Conservation (phyloP, 2,329 filamentous ascomycete species). For the Triangularia verruculosa region DNA sequence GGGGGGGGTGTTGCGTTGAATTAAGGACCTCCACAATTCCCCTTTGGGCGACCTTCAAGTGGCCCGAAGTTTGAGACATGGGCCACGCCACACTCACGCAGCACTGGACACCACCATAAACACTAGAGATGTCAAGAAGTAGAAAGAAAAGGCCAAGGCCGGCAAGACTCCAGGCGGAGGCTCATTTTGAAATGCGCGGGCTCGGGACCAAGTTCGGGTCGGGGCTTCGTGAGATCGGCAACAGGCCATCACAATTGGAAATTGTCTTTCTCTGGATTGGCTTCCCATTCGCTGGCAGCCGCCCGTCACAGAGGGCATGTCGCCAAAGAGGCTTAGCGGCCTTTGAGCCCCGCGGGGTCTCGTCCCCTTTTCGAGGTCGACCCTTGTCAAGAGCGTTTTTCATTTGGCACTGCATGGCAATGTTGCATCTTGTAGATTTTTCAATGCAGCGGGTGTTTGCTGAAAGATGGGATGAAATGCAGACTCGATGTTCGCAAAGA, state of each 20-base stretch:
- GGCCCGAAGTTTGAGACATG: slow-evolving; percentile 8
- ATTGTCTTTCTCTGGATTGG: slow-evolving; percentile 19
- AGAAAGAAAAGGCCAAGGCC: neutral
- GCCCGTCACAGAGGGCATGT: slow-evolving; percentile 22
- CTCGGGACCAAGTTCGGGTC: neutral
- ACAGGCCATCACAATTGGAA: slow-evolving; percentile 27
- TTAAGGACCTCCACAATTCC: slow-evolving; percentile 12
- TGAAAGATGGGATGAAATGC: neutral
- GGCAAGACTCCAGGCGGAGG: neutral
- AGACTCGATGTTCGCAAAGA: neutral
- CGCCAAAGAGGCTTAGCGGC: slow-evolving; percentile 20
- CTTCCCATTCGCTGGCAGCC: slow-evolving; percentile 25
- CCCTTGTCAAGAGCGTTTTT: slow-evolving; percentile 7
- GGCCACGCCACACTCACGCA: slow-evolving; percentile 9
- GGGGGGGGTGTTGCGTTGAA: slow-evolving; percentile 9
- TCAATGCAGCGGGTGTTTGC: neutral
- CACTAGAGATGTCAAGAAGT: neutral
- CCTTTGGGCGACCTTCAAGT: slow-evolving; percentile 1
- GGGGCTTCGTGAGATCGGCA: slow-evolving; percentile 22
- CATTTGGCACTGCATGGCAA: slow-evolving; percentile 1
- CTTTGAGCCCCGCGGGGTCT: slow-evolving; percentile 7
- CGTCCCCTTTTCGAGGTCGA: slow-evolving; percentile 14
- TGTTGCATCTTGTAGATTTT: slow-evolving; percentile 3
- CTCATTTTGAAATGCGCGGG: slow-evolving; percentile 7
- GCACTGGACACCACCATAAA: neutral